Evolutionary conservation across 768 basidiomycete species (phyloP).

Genomic region (Collybiopsis luxurians): DNA sequence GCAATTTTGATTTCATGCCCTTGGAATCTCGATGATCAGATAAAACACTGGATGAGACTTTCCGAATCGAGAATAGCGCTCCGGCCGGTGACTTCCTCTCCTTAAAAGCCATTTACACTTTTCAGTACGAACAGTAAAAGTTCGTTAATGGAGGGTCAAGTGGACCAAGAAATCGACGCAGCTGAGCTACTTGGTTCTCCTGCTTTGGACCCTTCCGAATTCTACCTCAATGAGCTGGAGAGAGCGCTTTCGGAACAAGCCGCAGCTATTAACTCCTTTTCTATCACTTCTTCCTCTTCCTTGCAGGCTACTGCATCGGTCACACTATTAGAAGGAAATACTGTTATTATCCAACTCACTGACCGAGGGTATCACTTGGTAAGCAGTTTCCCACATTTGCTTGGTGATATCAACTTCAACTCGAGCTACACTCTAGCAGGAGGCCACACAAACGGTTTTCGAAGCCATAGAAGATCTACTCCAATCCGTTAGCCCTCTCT

Average conservation of each 20-base stretch:
- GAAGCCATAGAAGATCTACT: conserved; percentile 64
- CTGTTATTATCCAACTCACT: conserved; percentile 45
- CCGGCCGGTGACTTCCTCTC: background rate
- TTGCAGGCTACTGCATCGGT: conserved; percentile 53
- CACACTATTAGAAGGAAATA: conserved; percentile 53
- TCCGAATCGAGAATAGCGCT: background rate
- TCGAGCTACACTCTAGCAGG: background rate
- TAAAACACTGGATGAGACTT: background rate
- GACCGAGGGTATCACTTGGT: conserved; percentile 56
- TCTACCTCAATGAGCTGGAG: conserved; percentile 43
- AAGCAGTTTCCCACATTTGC: conserved; percentile 13
- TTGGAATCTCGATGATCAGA: background rate
- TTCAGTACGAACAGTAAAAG: too few relatives aligned
- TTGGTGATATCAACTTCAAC: background rate
- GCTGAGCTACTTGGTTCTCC: too few relatives aligned
- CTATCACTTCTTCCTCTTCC: conserved; percentile 33
- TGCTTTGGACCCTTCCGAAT: conserved; percentile 2
- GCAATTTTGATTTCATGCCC: background rate
- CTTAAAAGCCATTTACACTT: too few relatives aligned
- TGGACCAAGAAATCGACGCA: too few relatives aligned
- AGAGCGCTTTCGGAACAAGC: conserved; percentile 56
- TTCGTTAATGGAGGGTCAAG: too few relatives aligned
- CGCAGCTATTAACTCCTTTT: conserved; percentile 51
- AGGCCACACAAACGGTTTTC: conserved; percentile 28
- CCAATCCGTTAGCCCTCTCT: conserved; percentile 51